Evolutionary conservation across 805 yeast species (phyloP).

Genomic region (Starmerella bombicola): DNA sequence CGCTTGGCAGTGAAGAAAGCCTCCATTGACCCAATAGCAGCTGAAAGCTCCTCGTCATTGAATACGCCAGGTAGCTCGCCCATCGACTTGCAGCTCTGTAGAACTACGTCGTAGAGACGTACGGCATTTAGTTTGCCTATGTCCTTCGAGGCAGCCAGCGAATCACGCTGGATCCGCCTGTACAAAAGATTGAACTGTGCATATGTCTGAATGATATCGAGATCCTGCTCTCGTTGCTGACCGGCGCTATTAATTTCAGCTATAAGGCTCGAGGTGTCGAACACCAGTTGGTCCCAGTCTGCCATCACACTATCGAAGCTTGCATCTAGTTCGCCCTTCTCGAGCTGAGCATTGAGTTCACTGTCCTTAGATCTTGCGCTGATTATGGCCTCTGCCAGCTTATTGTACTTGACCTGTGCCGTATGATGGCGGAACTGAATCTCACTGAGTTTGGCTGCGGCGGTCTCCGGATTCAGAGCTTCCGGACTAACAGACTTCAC

Average conservation of each 20-base stretch:
- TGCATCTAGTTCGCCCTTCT: slow-evolving; percentile 1
- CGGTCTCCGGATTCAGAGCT: slow-evolving; percentile 21
- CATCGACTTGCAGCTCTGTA: slow-evolving; percentile 44
- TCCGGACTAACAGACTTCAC: slow-evolving; percentile 33
- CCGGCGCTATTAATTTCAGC: slow-evolving; percentile 26
- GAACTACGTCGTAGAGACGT: slow-evolving; percentile 41
- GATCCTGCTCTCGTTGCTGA: slow-evolving; percentile 49
- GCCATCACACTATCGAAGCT: slow-evolving; percentile 10
- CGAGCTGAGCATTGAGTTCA: slow-evolving; percentile 11
- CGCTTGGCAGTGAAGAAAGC: slow-evolving; percentile 34
- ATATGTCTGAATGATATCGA: slow-evolving; percentile 64
- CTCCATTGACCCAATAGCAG: slow-evolving; percentile 41
- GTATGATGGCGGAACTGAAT: slow-evolving; percentile 48
- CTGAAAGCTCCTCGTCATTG: slow-evolving; percentile 58
- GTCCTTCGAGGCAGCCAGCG: slow-evolving; percentile 29
- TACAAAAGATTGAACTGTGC: slow-evolving; percentile 56
- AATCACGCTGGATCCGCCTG: slow-evolving; percentile 62
- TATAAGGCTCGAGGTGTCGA: slow-evolving; percentile 23
- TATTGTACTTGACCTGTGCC: slow-evolving; percentile 58
- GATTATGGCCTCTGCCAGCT: slow-evolving; percentile 41
- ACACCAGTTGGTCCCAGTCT: slow-evolving; percentile 12
- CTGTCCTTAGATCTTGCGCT: slow-evolving; percentile 24
- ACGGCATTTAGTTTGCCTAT: slow-evolving; percentile 26
- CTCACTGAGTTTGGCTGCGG: slow-evolving; percentile 10
- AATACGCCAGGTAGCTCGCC: slow-evolving; percentile 85